Conservation (phyloP, 768 basidiomycete genomes). For the Roridomyces roridus region DNA sequence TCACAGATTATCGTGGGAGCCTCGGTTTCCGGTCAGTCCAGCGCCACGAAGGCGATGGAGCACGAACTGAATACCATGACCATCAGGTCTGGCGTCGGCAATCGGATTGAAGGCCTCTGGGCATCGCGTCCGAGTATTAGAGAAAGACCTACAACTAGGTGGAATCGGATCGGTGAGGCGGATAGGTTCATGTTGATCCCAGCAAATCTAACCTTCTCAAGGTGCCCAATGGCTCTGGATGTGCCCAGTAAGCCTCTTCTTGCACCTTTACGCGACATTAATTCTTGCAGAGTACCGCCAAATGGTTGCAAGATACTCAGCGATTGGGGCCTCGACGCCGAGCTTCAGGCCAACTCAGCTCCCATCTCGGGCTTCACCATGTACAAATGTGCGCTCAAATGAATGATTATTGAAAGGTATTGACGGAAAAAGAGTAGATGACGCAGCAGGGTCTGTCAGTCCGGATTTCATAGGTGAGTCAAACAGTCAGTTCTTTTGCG, state of each 20-base stretch:
- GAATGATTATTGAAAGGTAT: not conserved
- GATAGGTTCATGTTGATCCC: not conserved
- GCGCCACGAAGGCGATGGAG: not conserved
- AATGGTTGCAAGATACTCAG: conserved; percentile 18
- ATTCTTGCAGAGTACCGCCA: conserved; percentile 8
- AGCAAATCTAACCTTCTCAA: not conserved
- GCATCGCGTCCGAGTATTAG: conserved; percentile 11
- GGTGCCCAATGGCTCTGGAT: not conserved
- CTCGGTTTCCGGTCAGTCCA: not conserved
- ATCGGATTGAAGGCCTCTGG: conserved; percentile 13
- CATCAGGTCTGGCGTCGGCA: conserved; percentile 12
- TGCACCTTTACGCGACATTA: not conserved
- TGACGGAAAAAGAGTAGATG: not conserved
- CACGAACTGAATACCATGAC: too few species aligned
- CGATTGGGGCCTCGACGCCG: conserved; percentile 16
- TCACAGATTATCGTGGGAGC: conserved; percentile 5
- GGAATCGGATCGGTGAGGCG: not conserved
- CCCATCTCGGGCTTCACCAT: not conserved
- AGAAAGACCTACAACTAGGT: conserved; percentile 5
- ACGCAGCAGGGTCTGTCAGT: not conserved
- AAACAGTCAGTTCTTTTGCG: not conserved
- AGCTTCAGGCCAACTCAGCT: not conserved
- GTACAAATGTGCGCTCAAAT: conserved; percentile 5
- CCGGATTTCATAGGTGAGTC: not conserved
- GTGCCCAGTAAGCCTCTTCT: not conserved